These are phyloP conservation scores for Cercospora brassicicola DNA, from an alignment of 2,329 filamentous ascomycete genomes.

Conservation along the genomic window DNA sequence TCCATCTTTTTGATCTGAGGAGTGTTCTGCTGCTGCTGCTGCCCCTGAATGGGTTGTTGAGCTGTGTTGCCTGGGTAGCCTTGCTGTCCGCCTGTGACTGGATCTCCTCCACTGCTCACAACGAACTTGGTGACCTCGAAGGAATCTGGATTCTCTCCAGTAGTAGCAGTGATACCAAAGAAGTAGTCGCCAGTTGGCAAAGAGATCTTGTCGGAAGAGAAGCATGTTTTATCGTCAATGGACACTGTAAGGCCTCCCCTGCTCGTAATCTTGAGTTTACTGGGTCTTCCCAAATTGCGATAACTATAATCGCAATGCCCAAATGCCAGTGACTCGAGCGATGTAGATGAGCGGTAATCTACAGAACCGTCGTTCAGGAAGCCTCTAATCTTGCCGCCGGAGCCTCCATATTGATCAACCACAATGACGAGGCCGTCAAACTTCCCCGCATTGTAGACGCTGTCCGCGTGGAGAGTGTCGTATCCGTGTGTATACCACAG, in stretches of 20 bases:
- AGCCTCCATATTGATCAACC: constrained; percentile 77
- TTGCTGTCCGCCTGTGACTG: constrained; percentile 35
- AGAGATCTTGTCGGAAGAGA: constrained; percentile 73
- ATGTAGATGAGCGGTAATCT: constrained; percentile 74
- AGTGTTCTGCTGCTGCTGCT: constrained; percentile 28
- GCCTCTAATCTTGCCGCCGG: constrained; percentile 77
- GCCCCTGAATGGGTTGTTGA: constrained; percentile 32
- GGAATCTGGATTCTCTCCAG: constrained; percentile 87
- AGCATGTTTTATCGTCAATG: constrained; percentile 78
- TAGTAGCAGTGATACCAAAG: constrained; percentile 84
- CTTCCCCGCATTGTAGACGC: constrained; percentile 77
- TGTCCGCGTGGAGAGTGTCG: constrained; percentile 65
- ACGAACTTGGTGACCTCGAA: constrained; percentile 90
- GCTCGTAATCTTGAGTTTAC: constrained; percentile 73
- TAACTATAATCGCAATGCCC: constrained; percentile 89
- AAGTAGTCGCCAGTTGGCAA: constrained; percentile 69
- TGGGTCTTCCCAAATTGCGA: constrained; percentile 84
- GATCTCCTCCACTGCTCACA: constrained; percentile 55
- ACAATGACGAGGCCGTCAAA: constrained; percentile 92
- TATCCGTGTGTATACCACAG: constrained; percentile 80
- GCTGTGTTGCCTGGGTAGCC: constrained; percentile 21
- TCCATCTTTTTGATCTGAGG: constrained; percentile 31
- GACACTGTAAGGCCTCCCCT: constrained; percentile 69
- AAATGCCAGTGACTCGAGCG: constrained; percentile 83
- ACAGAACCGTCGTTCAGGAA: constrained; percentile 89